A percentile compares a stretch with the other conserved stretches of the same genome.
These are phyloP conservation scores for Setaria italica DNA, from an alignment of 202 grass and related monocot species.

Conservation along the genomic window DNA sequence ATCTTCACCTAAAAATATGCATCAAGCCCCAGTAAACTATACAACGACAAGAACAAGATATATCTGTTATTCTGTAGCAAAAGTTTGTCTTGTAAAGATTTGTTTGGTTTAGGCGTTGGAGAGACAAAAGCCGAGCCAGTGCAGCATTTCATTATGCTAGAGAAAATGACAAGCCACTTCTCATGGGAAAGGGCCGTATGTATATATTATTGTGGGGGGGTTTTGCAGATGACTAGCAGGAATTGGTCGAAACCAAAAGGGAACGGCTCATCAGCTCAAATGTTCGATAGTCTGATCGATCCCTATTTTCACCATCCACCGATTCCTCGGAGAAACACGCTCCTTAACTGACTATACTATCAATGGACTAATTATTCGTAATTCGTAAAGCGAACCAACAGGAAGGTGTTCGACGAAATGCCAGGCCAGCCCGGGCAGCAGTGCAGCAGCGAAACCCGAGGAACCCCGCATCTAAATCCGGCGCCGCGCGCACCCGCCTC, in stretches of 20 bases:
- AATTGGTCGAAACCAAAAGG: neutral
- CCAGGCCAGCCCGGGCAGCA: neutral
- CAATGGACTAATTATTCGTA: too few relatives aligned
- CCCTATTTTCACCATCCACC: neutral
- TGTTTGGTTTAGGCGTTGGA: neutral
- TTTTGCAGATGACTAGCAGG: neutral
- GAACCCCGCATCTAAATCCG: constrained; percentile 36
- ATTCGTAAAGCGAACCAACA: neutral
- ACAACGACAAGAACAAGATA: neutral
- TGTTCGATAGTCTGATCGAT: neutral
- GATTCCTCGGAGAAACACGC: neutral
- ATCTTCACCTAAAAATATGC: neutral
- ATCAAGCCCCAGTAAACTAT: neutral
- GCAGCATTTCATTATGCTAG: constrained; percentile 11
- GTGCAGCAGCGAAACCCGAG: constrained; percentile 5
- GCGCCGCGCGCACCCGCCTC: neutral
- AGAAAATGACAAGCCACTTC: neutral
- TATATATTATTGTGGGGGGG: neutral
- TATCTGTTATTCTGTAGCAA: neutral
- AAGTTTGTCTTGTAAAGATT: neutral
- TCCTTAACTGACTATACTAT: neutral
- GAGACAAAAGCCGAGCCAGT: neutral
- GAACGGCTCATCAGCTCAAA: neutral
- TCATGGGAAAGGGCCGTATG: neutral
- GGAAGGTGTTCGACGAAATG: constrained; percentile 26